Evolutionary conservation across 2,329 filamentous ascomycete species (phyloP), one percentile per base, ranked within the genome.

Genomic region (Fusarium torulosum): DNA sequence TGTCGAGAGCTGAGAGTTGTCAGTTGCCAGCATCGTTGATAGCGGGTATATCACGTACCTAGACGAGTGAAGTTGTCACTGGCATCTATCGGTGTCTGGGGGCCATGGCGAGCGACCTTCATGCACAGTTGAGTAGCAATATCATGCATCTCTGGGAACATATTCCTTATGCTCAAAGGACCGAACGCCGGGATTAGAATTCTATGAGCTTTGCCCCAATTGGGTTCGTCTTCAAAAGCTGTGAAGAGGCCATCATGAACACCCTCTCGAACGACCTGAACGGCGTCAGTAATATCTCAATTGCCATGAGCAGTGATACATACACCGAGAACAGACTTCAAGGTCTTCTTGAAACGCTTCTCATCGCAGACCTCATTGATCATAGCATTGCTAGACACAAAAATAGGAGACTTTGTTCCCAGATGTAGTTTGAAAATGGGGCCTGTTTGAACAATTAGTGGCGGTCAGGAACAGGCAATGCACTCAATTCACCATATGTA

Each of bases 21-120:
- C 5, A 61, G 55, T 33, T n/a, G 19, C 31, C 21, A 15, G 17
- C 7, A 14, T 23, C 19, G 27, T 14, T 29, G 10, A 17, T 15
- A 27, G 14, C 17, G 31, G 20, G 6, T 4, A 6, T 9, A 21
- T 44, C 33, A n/a, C 27, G 15, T 60, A 62, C 59, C 59, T 31
- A 93, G 79, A n/a, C 90, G 85, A 4, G 90, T 92, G 65, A 92
- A 91, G 75, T 92, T 89, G 19, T 90, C 88, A 0, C 86, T 84
- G 0, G 86, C 85, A 43, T 83, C 79, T 59, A 94, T 90, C 11
- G 84, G 80, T 43, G 83, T 75, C 3, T 81, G 75, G 2, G 86
- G 79, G 1, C 91, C 91, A 67, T 87, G 82, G 33, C 90, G 83
- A 19, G 89, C 89, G 85, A 89, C 89, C 75, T 92, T 92, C 78